These are phyloP conservation scores for Phyllosticta citribraziliensis DNA, from an alignment of 2,329 filamentous ascomycete species.

Conservation along the genomic window DNA sequence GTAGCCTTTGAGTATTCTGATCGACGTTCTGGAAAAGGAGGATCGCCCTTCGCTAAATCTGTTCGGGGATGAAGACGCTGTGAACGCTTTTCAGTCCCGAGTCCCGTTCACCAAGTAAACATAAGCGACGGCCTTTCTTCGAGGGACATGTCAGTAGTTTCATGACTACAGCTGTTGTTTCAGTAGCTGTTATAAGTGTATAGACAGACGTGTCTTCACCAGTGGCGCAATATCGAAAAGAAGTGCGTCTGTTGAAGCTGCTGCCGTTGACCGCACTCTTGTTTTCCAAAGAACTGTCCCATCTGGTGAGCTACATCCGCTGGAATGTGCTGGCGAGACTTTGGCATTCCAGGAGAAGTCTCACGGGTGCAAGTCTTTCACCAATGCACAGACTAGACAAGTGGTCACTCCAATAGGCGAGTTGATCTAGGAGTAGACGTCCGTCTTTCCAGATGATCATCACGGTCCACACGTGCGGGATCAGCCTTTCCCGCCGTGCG, in stretches of 20 bases:
- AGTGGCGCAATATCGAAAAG: no score
- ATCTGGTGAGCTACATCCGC: no score
- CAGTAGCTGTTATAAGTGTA: not conserved
- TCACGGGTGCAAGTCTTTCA: not conserved
- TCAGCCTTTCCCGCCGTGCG: not conserved
- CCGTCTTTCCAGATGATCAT: not conserved
- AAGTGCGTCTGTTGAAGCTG: no score
- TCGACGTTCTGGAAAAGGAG: not conserved
- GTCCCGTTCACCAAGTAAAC: not conserved
- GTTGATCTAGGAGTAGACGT: not conserved
- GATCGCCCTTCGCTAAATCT: not conserved
- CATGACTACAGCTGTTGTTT: not conserved
- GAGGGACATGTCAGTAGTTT: not conserved
- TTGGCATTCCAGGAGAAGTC: no score
- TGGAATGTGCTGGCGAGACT: no score
- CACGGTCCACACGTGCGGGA: not conserved
- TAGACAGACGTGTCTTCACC: not conserved
- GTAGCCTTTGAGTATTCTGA: not conserved
- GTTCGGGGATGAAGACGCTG: not conserved
- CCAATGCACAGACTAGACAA: not conserved
- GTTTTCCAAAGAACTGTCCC: no score
- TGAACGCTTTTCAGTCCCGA: not conserved
- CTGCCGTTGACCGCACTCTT: no score
- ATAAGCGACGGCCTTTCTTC: not conserved
- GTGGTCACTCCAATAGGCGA: not conserved